A percentile compares a stretch with the other conserved stretches of the same genome.
phyloP scores from a whole-genome alignment of 2,329 filamentous ascomycete species.

The Magnaporthales sp. region DNA sequence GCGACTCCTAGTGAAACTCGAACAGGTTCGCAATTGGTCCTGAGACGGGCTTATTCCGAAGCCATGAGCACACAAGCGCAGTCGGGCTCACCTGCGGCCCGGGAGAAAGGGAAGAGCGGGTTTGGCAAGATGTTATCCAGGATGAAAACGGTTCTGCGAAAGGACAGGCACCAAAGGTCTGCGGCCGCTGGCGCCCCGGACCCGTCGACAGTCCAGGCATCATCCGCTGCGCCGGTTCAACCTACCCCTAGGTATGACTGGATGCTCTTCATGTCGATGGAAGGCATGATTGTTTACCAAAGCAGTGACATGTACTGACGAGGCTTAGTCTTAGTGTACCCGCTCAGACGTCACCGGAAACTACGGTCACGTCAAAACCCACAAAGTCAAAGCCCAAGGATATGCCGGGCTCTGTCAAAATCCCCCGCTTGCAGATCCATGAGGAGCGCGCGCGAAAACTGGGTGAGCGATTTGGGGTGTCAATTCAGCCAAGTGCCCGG shows the following conservation, averaged over 20 bases:
- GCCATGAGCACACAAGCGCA: conserved; percentile 35
- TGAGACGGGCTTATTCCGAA: neutral
- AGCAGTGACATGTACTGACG: neutral
- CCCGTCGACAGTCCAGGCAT: conserved; percentile 6
- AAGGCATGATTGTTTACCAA: neutral
- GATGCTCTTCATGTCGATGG: neutral
- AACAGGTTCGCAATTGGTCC: neutral
- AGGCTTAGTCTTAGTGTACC: neutral
- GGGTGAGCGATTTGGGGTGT: conserved; percentile 45
- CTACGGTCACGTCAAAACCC: neutral
- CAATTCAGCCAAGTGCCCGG: conserved; percentile 46
- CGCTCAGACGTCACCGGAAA: neutral
- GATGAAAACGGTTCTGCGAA: conserved; percentile 42
- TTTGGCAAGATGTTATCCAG: conserved; percentile 38
- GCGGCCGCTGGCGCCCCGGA: conserved; percentile 11
- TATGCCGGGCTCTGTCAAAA: conserved; percentile 17
- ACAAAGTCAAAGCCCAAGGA: conserved; percentile 7
- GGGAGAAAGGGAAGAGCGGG: conserved; percentile 36
- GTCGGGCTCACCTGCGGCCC: conserved; percentile 24
- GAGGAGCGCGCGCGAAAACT: conserved; percentile 49
- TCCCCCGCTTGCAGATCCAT: conserved; percentile 41
- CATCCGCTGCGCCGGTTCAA: conserved; percentile 6
- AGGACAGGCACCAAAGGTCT: conserved; percentile 19
- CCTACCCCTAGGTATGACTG: conserved; percentile 7
- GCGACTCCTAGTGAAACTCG: neutral